Base-by-base conservation (phyloP, 1,284 basidiomycete species). In the Trichosporon coremiiforme region DNA sequence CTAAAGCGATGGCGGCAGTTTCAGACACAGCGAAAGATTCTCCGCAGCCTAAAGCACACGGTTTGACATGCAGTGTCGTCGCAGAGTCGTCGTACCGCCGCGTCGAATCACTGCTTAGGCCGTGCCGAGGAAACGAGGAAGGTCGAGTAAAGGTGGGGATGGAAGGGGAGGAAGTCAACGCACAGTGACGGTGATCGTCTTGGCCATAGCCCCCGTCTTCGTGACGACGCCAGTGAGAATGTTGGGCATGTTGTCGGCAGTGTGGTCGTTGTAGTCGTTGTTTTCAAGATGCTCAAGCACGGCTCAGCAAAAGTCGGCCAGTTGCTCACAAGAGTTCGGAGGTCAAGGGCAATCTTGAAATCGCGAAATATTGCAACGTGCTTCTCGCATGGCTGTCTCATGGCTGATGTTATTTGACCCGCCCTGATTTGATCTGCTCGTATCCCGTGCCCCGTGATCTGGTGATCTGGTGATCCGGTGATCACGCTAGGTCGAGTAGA, bases 131-230 rank as follows among this genome's bases (percentile, higher is more conserved):
- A n/a, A n/a, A n/a, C n/a, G 53, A 41, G 33, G 8, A 38, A 6
- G 10, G 36, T 6, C 36, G 36, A 38, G 10, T 12, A 2, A 5
- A 45, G 2, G 41, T 10, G 15, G 41, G 38, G 10, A 38, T 17
- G 6, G 25, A 50, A 29, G 41, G 1, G 8, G 45, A 47, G 5
- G 38, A 13, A 41, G 38, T 45, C 15, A 45, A 65, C 64, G 45
- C 65, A 81, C 79, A 1, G 78, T 78, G 25, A 81, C 80, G 5
- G 80, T 80, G 33, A 78, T 71, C 31, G 80, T 81, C 76, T 80
- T 81, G 65, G 71, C 69, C 79, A 80, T 81, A n/a, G 72, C 78
- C 41, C 78, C 79, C 20, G 74, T 75, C 74, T 80, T 79, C 47
- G 78, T 79, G 57, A 81, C 80, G 35, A 76, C 64, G 17, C 77